Percentiles rank a stretch among this genome's conserved stretches.
Evolutionary conservation across 2,329 filamentous ascomycete species (phyloP).

Genomic region (Sclerotinia borealis): DNA sequence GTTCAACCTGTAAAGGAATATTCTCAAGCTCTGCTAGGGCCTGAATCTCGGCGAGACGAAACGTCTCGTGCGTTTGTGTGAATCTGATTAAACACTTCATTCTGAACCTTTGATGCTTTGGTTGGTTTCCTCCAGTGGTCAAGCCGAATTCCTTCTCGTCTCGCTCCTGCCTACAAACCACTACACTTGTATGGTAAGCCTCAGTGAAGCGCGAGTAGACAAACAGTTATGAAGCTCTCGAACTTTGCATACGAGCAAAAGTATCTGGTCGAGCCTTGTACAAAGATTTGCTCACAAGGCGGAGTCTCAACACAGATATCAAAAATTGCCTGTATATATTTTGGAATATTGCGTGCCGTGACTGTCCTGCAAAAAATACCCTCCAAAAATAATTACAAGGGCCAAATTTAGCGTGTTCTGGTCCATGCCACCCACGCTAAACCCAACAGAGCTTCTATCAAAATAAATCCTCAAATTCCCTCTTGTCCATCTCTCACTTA

Average conservation of each 20-base stretch:
- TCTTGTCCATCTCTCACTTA: not conserved
- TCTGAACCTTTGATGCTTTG: conserved; percentile 5
- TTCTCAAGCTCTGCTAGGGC: conserved; percentile 66
- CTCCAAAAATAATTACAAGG: conserved; percentile 9
- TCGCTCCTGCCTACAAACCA: not conserved
- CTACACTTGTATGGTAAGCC: conserved; percentile 2
- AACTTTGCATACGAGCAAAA: not conserved
- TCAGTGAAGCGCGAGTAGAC: not conserved
- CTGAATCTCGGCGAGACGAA: conserved; percentile 76
- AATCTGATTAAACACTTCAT: conserved; percentile 87
- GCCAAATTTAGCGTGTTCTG: not conserved
- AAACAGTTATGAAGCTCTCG: not conserved
- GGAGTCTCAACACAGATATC: not conserved
- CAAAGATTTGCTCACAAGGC: not conserved
- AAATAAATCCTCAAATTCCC: conserved; percentile 6
- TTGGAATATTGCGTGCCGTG: not conserved
- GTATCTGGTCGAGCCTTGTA: not conserved
- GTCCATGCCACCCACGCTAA: not conserved
- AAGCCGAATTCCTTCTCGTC: not conserved
- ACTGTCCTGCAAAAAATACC: conserved; percentile 1
- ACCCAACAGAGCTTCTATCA: conserved; percentile 1
- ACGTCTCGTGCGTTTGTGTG: conserved; percentile 84
- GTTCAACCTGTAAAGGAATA: conserved; percentile 65
- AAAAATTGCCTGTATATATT: not conserved
- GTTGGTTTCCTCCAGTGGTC: no score